These are phyloP conservation scores for Fabrea salina DNA, from an alignment of 169 alveolate genomes.

Conservation along the genomic window DNA sequence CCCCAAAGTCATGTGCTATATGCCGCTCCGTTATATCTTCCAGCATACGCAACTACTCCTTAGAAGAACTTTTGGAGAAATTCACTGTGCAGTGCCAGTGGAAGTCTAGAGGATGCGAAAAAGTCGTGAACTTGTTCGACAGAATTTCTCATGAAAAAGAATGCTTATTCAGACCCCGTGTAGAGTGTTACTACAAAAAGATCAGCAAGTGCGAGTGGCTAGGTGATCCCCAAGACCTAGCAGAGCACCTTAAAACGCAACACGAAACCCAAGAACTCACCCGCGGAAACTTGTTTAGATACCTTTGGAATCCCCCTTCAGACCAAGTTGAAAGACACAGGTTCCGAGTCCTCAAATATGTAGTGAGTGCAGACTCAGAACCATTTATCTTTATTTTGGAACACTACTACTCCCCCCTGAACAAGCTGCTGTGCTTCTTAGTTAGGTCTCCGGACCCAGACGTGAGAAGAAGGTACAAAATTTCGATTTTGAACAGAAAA, in stretches of 20 bases:
- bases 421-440: not conserved
- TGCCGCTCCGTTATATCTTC: too few species aligned
- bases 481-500: not conserved
- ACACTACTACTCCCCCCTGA: not conserved
- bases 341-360: not conserved
- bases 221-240: not conserved
- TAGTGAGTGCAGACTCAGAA: not conserved
- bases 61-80: too few species aligned
- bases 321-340: not conserved
- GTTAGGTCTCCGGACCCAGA: not conserved
- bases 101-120: not conserved
- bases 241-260: not conserved
- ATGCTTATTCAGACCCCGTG: not conserved
- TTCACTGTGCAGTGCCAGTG: not conserved
- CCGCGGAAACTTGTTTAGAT: not conserved
- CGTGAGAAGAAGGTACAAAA: not conserved
- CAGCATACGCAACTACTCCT: too few species aligned
- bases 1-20: too few species aligned
- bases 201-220: not conserved
- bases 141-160: not conserved
- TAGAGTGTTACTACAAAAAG: not conserved
- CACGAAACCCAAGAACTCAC: not conserved
- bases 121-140: not conserved
- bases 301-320: slow-evolving; percentile 5
- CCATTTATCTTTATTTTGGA: not conserved